These are phyloP conservation scores for Athelia psychrophila DNA, from an alignment of 1,284 basidiomycete species.

Conservation along the genomic window DNA sequence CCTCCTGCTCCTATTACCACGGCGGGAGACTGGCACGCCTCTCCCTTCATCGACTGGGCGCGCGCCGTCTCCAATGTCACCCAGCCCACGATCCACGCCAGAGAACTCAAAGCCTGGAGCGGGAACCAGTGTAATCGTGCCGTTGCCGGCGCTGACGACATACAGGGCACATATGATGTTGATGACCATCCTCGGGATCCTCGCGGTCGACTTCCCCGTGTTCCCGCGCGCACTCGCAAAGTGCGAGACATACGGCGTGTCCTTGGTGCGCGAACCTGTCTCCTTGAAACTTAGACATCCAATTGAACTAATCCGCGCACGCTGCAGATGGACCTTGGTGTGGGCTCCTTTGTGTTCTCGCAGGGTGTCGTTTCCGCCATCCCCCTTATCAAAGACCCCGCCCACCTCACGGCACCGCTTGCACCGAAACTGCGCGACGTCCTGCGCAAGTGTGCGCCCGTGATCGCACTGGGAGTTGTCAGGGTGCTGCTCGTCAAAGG, in stretches of 20 bases:
- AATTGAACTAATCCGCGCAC: not conserved
- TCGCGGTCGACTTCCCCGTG: constrained; percentile 94
- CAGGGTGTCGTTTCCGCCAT: constrained; percentile 88
- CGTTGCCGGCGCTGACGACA: constrained; percentile 75
- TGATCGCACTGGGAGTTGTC: constrained; percentile 74
- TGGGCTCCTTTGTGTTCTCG: constrained; percentile 95
- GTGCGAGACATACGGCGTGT: constrained; percentile 93
- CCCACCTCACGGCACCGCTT: constrained; percentile 46
- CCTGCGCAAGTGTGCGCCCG: constrained; percentile 60
- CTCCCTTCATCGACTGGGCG: constrained; percentile 42
- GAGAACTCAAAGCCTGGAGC: constrained; percentile 4
- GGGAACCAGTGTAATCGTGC: constrained; percentile 25
- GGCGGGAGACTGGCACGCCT: constrained; percentile 41
- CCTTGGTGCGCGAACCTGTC: constrained; percentile 57
- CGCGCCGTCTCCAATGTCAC: constrained; percentile 19
- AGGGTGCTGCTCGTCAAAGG: constrained; percentile 90
- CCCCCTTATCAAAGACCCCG: constrained; percentile 64
- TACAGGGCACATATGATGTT: constrained; percentile 97
- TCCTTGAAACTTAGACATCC: not conserved
- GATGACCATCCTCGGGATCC: constrained; percentile 87
- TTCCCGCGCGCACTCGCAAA: constrained; percentile 91
- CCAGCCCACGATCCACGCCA: constrained; percentile 7
- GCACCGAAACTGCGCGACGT: constrained; percentile 49
- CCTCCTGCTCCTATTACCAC: constrained; percentile 39
- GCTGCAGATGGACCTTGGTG: constrained; percentile 92